Conservation (phyloP, 2,329 filamentous ascomycete species). For the Escovopsis weberi region DNA sequence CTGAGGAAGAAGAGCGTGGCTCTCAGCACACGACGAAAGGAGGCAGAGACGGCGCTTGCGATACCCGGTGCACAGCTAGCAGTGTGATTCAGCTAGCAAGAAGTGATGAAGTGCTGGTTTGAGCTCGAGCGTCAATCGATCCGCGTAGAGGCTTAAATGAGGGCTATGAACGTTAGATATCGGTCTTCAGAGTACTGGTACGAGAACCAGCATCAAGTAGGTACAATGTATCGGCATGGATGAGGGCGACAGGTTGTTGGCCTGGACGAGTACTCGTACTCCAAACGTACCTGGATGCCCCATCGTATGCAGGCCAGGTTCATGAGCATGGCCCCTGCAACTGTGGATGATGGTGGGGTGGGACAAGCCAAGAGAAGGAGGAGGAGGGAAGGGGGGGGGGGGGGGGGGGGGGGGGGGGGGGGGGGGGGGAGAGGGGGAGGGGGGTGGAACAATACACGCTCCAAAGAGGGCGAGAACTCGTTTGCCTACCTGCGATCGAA, state of each 20-base stretch:
- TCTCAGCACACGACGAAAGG: conserved; percentile 2
- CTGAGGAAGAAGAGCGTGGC: conserved; percentile 6
- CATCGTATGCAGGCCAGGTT: not conserved
- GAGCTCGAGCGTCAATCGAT: too few species aligned
- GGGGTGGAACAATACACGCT: conserved; percentile 1
- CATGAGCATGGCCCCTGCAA: too few species aligned
- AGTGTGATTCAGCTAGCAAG: too few species aligned
- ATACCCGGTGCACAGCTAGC: not conserved
- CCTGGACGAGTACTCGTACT: not conserved
- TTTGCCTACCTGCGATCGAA: not conserved
- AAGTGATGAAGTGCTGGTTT: too few species aligned
- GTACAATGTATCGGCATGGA: not conserved
- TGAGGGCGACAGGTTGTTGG: conserved; percentile 6
- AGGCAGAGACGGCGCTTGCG: conserved; percentile 1
- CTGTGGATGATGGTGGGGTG: not conserved
- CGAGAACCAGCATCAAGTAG: too few species aligned
- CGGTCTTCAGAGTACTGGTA: too few species aligned
- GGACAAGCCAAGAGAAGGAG: conserved; percentile 2
- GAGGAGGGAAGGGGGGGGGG: not conserved
- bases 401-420: conserved; percentile 1
- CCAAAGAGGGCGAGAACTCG: not conserved
- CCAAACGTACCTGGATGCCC: not conserved
- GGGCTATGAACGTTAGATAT: too few species aligned
- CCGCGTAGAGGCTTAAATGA: too few species aligned
- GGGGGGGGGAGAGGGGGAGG: not conserved